Conservation (phyloP, 1,284 basidiomycete genomes). For the Ustilago hordei region DNA sequence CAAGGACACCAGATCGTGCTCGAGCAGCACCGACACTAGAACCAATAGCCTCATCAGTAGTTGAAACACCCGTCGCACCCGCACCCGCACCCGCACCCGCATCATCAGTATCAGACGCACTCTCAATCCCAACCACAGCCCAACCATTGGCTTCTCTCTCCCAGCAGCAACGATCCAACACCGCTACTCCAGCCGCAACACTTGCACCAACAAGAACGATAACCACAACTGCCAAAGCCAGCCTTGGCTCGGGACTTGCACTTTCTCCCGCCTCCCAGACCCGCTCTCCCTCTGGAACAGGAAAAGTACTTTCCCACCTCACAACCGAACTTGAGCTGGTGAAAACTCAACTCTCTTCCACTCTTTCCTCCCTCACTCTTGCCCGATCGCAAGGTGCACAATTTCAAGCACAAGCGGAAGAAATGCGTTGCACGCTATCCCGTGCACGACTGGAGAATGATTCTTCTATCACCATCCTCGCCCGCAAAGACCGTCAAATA, state of each 20-base stretch:
- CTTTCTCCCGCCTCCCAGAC: slow-evolving; percentile 6
- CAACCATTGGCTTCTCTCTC: not conserved
- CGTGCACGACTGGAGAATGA: slow-evolving; percentile 84
- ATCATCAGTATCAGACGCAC: not conserved
- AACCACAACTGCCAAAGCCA: not conserved
- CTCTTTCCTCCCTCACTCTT: slow-evolving; percentile 79
- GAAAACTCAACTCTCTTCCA: slow-evolving; percentile 77
- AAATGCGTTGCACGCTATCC: slow-evolving; percentile 84
- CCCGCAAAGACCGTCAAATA: slow-evolving; percentile 83
- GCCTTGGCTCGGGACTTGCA: not conserved
- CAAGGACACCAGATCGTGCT: not conserved
- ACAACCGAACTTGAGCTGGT: slow-evolving; percentile 48
- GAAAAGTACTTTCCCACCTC: slow-evolving; percentile 53
- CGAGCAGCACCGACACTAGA: not conserved
- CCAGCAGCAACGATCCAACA: not conserved
- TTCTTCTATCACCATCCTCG: slow-evolving; percentile 83
- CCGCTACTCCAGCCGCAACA: not conserved
- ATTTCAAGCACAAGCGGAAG: slow-evolving; percentile 83
- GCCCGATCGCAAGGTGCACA: slow-evolving; percentile 80
- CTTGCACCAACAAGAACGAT: slow-evolving; percentile 12
- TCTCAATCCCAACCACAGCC: not conserved
- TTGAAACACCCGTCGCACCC: not conserved
- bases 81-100: not conserved
- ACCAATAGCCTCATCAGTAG: not conserved
- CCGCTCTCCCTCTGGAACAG: not conserved